Conservation (phyloP, 2,329 filamentous ascomycete genomes). For the Tolypocladium nubicola region DNA sequence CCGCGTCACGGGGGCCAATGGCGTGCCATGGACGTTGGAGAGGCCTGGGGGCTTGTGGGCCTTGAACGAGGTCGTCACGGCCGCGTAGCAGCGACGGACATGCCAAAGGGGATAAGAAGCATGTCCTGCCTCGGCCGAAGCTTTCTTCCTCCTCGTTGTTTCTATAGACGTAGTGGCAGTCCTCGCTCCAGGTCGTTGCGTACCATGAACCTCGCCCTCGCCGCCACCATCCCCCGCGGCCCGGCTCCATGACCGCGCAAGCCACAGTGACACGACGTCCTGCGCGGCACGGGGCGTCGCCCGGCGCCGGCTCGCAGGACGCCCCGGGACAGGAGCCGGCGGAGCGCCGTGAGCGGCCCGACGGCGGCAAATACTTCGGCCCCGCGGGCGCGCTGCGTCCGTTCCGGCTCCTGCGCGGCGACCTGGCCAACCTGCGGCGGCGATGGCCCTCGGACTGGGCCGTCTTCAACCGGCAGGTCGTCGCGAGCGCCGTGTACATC, state of each 20-base stretch:
- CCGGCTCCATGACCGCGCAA: background rate
- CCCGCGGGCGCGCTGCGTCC: constrained; percentile 35
- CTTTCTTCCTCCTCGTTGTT: background rate
- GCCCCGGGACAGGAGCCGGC: background rate
- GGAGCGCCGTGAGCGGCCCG: background rate
- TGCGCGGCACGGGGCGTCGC: no score
- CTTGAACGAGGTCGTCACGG: no score
- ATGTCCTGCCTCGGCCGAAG: no score
- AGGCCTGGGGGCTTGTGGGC: no score
- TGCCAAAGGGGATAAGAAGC: no score
- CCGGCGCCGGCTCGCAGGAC: no score
- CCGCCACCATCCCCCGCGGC: background rate
- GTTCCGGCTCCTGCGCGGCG: constrained; percentile 41
- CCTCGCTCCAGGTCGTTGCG: no score
- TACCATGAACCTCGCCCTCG: no score
- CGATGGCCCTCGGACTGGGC: constrained; percentile 44
- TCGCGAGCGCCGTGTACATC: constrained; percentile 54
- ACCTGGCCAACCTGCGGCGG: constrained; percentile 31
- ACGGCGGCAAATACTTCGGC: constrained; percentile 11
- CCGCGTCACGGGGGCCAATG: background rate
- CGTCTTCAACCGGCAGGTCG: constrained; percentile 51
- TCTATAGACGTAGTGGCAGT: no score
- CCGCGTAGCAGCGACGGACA: background rate
- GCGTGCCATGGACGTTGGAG: background rate
- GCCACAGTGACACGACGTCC: background rate